Base-by-base conservation (phyloP, 2,329 filamentous ascomycete species). In the Alternaria incomplexa region DNA sequence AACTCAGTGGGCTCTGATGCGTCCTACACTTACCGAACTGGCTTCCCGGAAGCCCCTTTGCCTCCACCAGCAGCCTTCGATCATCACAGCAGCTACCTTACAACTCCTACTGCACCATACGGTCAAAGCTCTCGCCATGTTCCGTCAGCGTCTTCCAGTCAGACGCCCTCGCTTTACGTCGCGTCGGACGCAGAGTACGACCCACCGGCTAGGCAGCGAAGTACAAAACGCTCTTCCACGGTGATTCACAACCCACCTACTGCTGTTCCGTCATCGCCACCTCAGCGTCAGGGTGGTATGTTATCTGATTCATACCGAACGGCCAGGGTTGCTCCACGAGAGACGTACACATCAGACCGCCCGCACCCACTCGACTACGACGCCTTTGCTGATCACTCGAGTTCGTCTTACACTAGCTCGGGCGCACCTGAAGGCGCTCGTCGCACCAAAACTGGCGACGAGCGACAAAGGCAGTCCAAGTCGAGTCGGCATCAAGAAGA, bases 1-100 rank as follows among this genome's bases (percentile, higher is more conserved):
- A 75, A 79, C 3, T 77, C 74, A 8, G 68, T 70, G 25, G 72
- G 69, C 32, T 79, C 76, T 0, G 75, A 78, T 44, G 72, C 68
- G 13, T 77, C 76, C 6, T 73, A 73, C 54, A 70, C 70, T 5
- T 55, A 77, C 12, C 71, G 72, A 7, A 79, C 77, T 23, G 77
- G 77, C 5, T 75, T 70, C 15, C 73, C 75, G n/a, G 77, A 79
- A 11, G 65, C 71, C 43, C 55, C 71, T 15, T 46, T 75, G 43
- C 65, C 71, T 32, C 67, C 72, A 4, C 54, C 62, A 28, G 26
- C 66, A 6, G 40, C 53, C 9, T 72, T 68, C 32, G 59, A 62
- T 17, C 67, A 68, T 7, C 50, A 68, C 45, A 60, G 63, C n/a
- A 64, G 59, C 13, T 77, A 74, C 60, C 66, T 56, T 36, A 59